Conservation (phyloP, 2,329 filamentous ascomycete genomes). For the Rutstroemia sp. region DNA sequence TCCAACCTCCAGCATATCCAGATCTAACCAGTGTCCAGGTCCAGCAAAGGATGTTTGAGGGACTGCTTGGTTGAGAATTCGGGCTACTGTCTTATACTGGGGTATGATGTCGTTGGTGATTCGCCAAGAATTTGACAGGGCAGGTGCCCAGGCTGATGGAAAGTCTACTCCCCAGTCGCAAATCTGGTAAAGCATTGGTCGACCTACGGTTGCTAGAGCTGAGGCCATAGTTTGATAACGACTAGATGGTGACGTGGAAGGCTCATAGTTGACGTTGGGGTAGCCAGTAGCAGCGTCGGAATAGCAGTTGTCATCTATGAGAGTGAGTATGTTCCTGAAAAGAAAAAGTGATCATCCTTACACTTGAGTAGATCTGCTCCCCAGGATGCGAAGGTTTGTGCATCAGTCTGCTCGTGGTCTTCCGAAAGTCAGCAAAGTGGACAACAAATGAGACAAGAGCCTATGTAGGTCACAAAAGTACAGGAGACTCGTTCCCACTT, state of each 20-base stretch:
- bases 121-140: slow-evolving; percentile 33
- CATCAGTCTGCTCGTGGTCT: slow-evolving; percentile 24
- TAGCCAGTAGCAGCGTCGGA: slow-evolving; percentile 29
- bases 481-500: background rate
- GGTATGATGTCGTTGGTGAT: slow-evolving; percentile 37
- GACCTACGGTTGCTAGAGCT: slow-evolving; percentile 23
- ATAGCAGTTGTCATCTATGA: slow-evolving; percentile 32
- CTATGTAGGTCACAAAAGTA: no score
- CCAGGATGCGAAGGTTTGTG: slow-evolving; percentile 24
- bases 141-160: slow-evolving; percentile 33
- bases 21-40: slow-evolving; percentile 35
- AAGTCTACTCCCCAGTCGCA: slow-evolving; percentile 38
- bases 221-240: slow-evolving; percentile 32
- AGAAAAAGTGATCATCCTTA: slow-evolving; percentile 4
- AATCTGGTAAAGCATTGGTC: slow-evolving; percentile 33
- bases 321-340: slow-evolving; percentile 1
- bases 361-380: slow-evolving; percentile 38
- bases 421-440: background rate
- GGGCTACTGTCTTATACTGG: slow-evolving; percentile 31
- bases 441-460: background rate
- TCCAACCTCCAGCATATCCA: slow-evolving; percentile 37
- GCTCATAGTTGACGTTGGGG: slow-evolving; percentile 31
- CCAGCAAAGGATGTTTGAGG: slow-evolving; percentile 32
- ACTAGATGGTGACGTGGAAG: slow-evolving; percentile 28
- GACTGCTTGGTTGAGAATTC: slow-evolving; percentile 36